Evolutionary conservation across 768 basidiomycete species (phyloP).

Genomic region (Fibroporia radiculosa): DNA sequence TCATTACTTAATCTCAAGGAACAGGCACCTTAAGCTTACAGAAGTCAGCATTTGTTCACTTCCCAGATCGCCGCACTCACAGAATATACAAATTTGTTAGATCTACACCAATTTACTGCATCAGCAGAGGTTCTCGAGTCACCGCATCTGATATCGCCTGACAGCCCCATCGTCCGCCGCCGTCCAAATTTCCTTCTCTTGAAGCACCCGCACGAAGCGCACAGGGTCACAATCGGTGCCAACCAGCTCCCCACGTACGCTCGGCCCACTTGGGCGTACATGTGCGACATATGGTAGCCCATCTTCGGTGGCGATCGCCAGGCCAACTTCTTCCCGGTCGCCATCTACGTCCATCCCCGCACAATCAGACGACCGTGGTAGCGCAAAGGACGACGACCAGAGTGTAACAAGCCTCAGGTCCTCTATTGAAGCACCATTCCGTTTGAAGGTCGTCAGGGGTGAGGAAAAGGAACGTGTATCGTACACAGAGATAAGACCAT

Average conservation of each 20-base stretch:
- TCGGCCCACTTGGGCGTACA: slow-evolving; percentile 33
- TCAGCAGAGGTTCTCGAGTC: not conserved
- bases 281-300: slow-evolving; percentile 52
- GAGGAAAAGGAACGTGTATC: slow-evolving; percentile 39
- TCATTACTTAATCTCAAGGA: not conserved
- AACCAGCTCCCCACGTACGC: slow-evolving; percentile 38
- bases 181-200: slow-evolving; percentile 36
- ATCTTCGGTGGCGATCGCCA: slow-evolving; percentile 49
- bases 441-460: slow-evolving; percentile 31
- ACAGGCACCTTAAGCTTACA: not conserved
- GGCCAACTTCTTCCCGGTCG: slow-evolving; percentile 18
- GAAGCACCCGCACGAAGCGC: slow-evolving; percentile 29
- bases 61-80: not conserved
- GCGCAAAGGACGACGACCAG: not conserved
- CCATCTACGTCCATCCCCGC: not conserved
- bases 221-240: slow-evolving; percentile 59
- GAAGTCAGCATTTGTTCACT: not conserved
- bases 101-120: not conserved
- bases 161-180: slow-evolving; percentile 61
- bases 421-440: slow-evolving; percentile 43
- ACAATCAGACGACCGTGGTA: not conserved
- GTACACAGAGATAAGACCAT: slow-evolving; percentile 48
- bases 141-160: slow-evolving; percentile 30
- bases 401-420: slow-evolving; percentile 27
- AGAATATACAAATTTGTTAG: too few relatives aligned